Evolutionary conservation across 495 filamentous ascomycete genomes (phyloP).

Genomic region (Penicillium atrosanguineum): DNA sequence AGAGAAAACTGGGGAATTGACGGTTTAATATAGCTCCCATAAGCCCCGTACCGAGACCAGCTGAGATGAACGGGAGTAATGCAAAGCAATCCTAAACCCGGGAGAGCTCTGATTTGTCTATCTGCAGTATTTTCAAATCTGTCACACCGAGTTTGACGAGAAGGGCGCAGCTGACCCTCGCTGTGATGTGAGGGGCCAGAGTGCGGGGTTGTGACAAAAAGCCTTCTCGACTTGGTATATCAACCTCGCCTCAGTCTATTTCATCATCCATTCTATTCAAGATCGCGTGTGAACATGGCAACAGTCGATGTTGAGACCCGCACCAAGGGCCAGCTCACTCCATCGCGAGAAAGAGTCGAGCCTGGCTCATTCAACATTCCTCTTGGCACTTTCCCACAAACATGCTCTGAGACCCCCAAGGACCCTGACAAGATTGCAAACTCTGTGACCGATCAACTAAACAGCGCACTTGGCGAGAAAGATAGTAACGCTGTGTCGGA

Average conservation of each 20-base stretch:
- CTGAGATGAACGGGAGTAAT: too few species aligned
- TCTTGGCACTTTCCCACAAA: slow-evolving; percentile 32
- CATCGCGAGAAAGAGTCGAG: slow-evolving; percentile 56
- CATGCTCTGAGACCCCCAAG: slow-evolving; percentile 26
- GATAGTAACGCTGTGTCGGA: slow-evolving; percentile 29
- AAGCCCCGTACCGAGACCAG: too few species aligned
- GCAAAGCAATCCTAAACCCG: too few species aligned
- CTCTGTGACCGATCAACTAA: slow-evolving; percentile 45
- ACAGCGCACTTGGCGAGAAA: slow-evolving; percentile 37
- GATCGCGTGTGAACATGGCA: slow-evolving; percentile 8
- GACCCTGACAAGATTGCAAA: slow-evolving; percentile 48
- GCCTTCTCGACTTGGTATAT: background rate
- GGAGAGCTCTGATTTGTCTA: background rate
- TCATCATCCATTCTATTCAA: background rate
- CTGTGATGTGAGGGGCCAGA: background rate
- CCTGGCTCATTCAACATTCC: slow-evolving; percentile 58
- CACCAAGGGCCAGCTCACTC: slow-evolving; percentile 6
- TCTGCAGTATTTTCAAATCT: background rate
- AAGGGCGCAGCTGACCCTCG: background rate
- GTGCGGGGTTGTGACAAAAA: background rate
- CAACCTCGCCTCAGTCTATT: background rate
- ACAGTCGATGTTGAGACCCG: slow-evolving; percentile 1
- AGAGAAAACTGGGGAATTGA: too few species aligned
- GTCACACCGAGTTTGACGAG: background rate
- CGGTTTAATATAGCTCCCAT: too few species aligned